These are phyloP conservation scores for Cordyceps cicadae DNA, from an alignment of 2,329 filamentous ascomycete species.

Conservation along the genomic window DNA sequence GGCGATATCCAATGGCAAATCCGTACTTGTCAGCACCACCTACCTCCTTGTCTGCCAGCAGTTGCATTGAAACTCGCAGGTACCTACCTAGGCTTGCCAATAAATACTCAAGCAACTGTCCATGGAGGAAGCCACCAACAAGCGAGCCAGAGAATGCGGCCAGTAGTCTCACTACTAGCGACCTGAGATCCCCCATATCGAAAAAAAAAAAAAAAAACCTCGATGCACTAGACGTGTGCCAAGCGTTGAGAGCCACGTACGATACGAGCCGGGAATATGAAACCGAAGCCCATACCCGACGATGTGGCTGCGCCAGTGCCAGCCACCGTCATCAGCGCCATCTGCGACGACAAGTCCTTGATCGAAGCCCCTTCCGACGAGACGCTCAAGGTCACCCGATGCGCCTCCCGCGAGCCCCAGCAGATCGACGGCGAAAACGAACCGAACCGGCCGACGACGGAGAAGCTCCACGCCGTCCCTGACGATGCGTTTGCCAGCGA, in stretches of 20 bases:
- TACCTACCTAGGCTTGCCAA: too few species aligned
- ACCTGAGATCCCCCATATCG: too few species aligned
- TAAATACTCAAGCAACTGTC: too few species aligned
- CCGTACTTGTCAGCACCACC: too few species aligned
- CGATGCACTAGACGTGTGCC: not conserved
- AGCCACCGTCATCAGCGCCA: not conserved
- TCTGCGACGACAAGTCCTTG: not conserved
- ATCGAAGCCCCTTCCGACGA: not conserved
- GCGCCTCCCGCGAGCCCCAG: constrained; percentile 22
- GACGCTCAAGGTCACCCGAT: not conserved
- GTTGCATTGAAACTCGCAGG: too few species aligned
- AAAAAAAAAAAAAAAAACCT: too few species aligned
- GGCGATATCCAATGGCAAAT: too few species aligned
- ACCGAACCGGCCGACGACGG: constrained; percentile 24
- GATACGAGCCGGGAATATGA: not conserved
- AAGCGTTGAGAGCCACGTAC: not conserved
- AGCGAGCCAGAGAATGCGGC: too few species aligned
- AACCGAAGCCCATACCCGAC: not conserved
- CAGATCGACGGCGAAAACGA: constrained; percentile 26
- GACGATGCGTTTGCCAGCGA: constrained; percentile 23
- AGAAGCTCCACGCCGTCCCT: constrained; percentile 23
- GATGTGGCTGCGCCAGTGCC: not conserved
- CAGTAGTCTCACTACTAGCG: too few species aligned
- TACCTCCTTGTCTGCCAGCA: too few species aligned
- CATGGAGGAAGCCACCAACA: too few species aligned